These are phyloP conservation scores for Candida jianshihensis DNA, from an alignment of 805 yeast species.

Conservation along the genomic window DNA sequence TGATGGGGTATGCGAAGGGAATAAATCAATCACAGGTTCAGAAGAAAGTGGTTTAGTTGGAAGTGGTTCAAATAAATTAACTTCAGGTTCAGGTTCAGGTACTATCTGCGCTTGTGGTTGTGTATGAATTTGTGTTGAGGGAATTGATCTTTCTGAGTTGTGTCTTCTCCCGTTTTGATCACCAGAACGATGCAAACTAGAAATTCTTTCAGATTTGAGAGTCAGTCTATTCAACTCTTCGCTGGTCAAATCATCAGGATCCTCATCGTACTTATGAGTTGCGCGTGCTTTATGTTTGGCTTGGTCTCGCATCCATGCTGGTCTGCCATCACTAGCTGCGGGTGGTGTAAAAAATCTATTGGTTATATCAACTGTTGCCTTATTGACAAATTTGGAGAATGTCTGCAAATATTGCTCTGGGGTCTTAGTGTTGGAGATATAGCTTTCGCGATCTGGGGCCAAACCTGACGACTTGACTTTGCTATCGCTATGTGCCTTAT, in stretches of 20 bases:
- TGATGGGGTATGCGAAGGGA: slow-evolving; percentile 3
- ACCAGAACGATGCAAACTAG: slow-evolving; percentile 5
- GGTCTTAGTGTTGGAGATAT: neutral
- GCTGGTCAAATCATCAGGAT: slow-evolving; percentile 38
- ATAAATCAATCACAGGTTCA: slow-evolving; percentile 9
- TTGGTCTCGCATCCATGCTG: slow-evolving; percentile 73
- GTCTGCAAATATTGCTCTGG: slow-evolving; percentile 15
- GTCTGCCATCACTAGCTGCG: slow-evolving; percentile 32
- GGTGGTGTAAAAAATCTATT: slow-evolving; percentile 24
- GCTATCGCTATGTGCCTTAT: slow-evolving; percentile 43
- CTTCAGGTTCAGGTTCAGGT: slow-evolving; percentile 5
- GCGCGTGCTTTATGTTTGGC: slow-evolving; percentile 33
- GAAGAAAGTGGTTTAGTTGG: slow-evolving; percentile 3
- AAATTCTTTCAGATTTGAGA: slow-evolving; percentile 4
- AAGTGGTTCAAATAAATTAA: slow-evolving; percentile 15
- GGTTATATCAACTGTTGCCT: slow-evolving; percentile 21
- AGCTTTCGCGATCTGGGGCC: slow-evolving; percentile 3
- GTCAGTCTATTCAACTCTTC: slow-evolving; percentile 12
- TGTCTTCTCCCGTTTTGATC: too few species aligned
- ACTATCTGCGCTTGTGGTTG: neutral
- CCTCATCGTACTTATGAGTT: slow-evolving; percentile 31
- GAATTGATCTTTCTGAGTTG: too few species aligned
- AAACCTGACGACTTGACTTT: slow-evolving; percentile 22
- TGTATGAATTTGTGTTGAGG: too few species aligned
- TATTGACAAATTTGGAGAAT: slow-evolving; percentile 15